phyloP scores from a whole-genome alignment of 106 monocot species.

The Chionographis japonica region DNA sequence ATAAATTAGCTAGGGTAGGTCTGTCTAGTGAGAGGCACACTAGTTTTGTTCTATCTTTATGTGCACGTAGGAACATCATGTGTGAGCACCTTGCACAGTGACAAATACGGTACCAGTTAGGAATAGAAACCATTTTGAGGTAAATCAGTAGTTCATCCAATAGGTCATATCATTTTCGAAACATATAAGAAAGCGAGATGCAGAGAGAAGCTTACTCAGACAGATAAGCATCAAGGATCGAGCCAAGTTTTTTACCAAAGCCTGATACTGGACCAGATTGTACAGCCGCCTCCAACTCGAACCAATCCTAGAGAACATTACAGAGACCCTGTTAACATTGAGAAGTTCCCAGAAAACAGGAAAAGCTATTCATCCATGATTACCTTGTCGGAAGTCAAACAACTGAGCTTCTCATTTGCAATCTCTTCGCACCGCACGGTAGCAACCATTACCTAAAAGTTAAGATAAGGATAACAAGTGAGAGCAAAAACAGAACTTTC shows the following conservation, averaged over 20 bases:
- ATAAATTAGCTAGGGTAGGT: too few relatives aligned
- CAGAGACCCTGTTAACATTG: neutral
- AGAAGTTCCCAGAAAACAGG: neutral
- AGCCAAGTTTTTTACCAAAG: constrained; percentile 69
- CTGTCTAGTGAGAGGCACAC: too few relatives aligned
- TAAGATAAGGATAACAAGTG: neutral
- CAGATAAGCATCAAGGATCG: constrained; percentile 49
- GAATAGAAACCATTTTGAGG: too few relatives aligned
- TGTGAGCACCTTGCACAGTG: too few relatives aligned
- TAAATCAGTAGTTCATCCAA: too few relatives aligned
- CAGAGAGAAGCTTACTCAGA: constrained; percentile 44
- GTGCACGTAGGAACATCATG: too few relatives aligned
- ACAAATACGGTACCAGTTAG: too few relatives aligned
- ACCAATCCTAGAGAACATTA: constrained; percentile 42
- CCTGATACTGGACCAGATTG: constrained; percentile 46
- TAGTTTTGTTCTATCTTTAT: too few relatives aligned
- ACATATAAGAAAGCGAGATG: neutral
- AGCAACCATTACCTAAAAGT: constrained; percentile 50
- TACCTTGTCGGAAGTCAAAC: constrained; percentile 51
- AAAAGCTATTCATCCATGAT: neutral
- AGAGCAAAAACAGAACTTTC: neutral
- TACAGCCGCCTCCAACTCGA: constrained; percentile 52
- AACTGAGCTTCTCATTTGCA: constrained; percentile 47
- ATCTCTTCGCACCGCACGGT: constrained; percentile 54
- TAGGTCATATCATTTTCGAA: too few relatives aligned